phyloP scores from a whole-genome alignment of 306 rosid genomes.

The Gastrolobium villosum region DNA sequence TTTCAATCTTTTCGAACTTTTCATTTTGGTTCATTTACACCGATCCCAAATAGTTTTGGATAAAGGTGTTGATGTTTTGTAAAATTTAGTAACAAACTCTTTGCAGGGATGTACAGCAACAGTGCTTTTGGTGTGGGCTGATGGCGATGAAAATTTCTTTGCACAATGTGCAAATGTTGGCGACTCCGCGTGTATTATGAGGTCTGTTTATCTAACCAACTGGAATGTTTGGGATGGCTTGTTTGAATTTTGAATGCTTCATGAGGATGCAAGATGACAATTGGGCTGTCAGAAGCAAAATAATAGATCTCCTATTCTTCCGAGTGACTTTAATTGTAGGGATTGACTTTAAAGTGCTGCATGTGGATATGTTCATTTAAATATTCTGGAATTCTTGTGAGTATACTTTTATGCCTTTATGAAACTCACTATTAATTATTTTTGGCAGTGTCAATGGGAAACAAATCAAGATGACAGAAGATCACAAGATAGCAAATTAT shows the following conservation, averaged over 20 bases:
- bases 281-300: slow-evolving; percentile 28
- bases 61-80: too few species aligned
- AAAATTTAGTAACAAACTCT: slow-evolving; percentile 30
- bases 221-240: slow-evolving; percentile 43
- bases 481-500: slow-evolving; percentile 78
- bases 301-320: not conserved
- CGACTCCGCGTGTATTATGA: slow-evolving; percentile 88
- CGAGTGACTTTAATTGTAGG: not conserved
- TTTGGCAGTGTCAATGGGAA: slow-evolving; percentile 79
- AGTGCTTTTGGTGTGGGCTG: slow-evolving; percentile 90
- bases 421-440: slow-evolving; percentile 34
- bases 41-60: too few species aligned
- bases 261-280: slow-evolving; percentile 40
- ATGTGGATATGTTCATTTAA: slow-evolving; percentile 32
- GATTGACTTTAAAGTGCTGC: not conserved
- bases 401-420: slow-evolving; percentile 16
- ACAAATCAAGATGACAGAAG: slow-evolving; percentile 85
- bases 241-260: slow-evolving; percentile 39
- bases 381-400: slow-evolving; percentile 21
- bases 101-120: slow-evolving; percentile 99
- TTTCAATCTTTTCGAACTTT: too few species aligned
- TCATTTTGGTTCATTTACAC: too few species aligned
- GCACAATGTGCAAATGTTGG: slow-evolving; percentile 98
- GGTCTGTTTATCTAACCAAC: slow-evolving; percentile 60
- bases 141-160: slow-evolving; percentile 66